These are phyloP conservation scores for Glonium stellatum DNA, from an alignment of 495 filamentous ascomycete genomes.

Conservation along the genomic window DNA sequence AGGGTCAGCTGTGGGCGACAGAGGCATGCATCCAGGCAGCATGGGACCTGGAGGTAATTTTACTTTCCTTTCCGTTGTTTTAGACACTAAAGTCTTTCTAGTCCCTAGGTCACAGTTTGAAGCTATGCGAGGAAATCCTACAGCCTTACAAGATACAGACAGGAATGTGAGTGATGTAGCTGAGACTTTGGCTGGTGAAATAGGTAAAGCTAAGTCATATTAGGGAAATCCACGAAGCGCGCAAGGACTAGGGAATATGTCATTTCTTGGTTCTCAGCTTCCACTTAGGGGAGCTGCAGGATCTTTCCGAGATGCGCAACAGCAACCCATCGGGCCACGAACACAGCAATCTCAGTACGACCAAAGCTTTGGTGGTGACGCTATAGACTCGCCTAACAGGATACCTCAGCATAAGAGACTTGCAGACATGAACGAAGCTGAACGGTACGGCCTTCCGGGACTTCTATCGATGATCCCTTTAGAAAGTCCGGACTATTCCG, in stretches of 20 bases:
- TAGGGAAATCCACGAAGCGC: slow-evolving; percentile 14
- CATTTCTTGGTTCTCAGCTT: slow-evolving; percentile 16
- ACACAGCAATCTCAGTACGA: slow-evolving; percentile 22
- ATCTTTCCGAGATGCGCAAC: slow-evolving; percentile 5
- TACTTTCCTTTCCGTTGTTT: background rate
- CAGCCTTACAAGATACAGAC: slow-evolving; percentile 29
- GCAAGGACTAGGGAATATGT: slow-evolving; percentile 17
- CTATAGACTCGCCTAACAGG: slow-evolving; percentile 36
- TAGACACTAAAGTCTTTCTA: slow-evolving; percentile 6
- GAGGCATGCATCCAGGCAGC: slow-evolving; percentile 10
- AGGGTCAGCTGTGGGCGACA: slow-evolving; percentile 25
- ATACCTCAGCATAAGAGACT: slow-evolving; percentile 52
- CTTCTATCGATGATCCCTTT: slow-evolving; percentile 71
- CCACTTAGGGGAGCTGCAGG: slow-evolving; percentile 5
- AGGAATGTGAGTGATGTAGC: slow-evolving; percentile 27
- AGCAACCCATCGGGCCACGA: slow-evolving; percentile 16
- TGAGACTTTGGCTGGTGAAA: slow-evolving; percentile 1
- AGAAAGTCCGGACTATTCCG: slow-evolving; percentile 66
- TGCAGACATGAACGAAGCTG: slow-evolving; percentile 68
- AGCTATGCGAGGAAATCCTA: slow-evolving; percentile 22
- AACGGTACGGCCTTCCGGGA: slow-evolving; percentile 75
- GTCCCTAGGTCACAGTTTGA: slow-evolving; percentile 31
- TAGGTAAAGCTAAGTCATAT: background rate
- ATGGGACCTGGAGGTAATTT: slow-evolving; percentile 1
- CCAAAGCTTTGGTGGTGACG: slow-evolving; percentile 41